Percentiles rank a stretch among this genome's conserved stretches.
Conservation (phyloP, 2,329 filamentous ascomycete genomes). For the Chlorencoelia australis region DNA sequence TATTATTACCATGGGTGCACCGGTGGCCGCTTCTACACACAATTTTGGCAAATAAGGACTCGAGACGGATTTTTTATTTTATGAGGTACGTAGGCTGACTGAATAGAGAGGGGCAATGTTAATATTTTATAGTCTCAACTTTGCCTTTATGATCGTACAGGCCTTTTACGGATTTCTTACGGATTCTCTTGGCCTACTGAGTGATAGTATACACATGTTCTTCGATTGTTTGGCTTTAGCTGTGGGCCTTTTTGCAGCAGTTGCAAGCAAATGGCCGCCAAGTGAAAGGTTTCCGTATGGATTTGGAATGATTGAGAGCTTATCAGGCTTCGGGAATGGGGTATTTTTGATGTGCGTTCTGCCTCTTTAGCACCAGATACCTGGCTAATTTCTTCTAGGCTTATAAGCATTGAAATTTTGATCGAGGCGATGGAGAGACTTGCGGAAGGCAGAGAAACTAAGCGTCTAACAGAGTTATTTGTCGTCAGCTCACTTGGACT, state of each 20-base stretch:
- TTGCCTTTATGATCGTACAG: conserved; percentile 89
- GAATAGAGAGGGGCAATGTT: conserved; percentile 8
- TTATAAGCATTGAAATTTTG: conserved; percentile 92
- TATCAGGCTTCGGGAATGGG: conserved; percentile 94
- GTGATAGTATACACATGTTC: conserved; percentile 98
- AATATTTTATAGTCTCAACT: conserved; percentile 61
- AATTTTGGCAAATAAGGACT: conserved; percentile 84
- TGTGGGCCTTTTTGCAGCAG: conserved; percentile 81
- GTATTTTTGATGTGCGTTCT: conserved; percentile 72
- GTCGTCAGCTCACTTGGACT: conserved; percentile 81
- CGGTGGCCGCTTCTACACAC: conserved; percentile 72
- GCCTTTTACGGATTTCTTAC: conserved; percentile 90
- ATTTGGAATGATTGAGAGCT: conserved; percentile 90
- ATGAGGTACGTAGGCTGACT: conserved; percentile 56
- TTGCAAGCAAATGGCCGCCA: conserved; percentile 94
- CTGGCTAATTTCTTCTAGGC: conserved; percentile 36
- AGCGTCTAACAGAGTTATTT: conserved; percentile 76
- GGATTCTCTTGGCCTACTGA: conserved; percentile 87
- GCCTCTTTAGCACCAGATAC: neutral
- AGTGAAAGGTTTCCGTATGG: conserved; percentile 86
- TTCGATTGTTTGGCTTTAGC: conserved; percentile 92
- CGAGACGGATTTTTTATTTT: conserved; percentile 92
- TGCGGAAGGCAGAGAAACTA: conserved; percentile 72
- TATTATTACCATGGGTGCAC: conserved; percentile 60
- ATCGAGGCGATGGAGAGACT: conserved; percentile 88